Base-by-base conservation (phyloP, 768 basidiomycete genomes). In the Termitomyces sp. region DNA sequence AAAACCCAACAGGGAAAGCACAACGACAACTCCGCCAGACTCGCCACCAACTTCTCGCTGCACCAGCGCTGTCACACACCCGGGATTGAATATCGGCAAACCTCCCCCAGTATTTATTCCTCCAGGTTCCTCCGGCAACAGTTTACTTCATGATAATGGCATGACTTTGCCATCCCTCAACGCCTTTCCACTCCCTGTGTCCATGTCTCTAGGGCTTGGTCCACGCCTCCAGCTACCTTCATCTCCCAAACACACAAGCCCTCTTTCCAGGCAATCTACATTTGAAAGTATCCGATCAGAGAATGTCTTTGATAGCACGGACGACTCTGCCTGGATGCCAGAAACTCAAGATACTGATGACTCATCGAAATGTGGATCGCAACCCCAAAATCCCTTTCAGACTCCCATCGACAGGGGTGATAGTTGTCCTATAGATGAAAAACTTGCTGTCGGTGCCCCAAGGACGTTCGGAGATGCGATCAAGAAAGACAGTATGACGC, bases 361-460 rank as follows among this genome's bases (percentile, higher is more conserved):
- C 52, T 77, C 76, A 4, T 68, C 69, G 16, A 62, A 57, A 32
- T 66, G 67, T 39, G 68, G 67, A 15, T 73, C 70, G 6, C 77
- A 80, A 61, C 64, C 70, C 3, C 64, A 60, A 22, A 68, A 68
- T 46, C 66, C 65, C 2, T 64, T 55, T 15, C 61, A 63, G 54
- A 69, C 66, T 54, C 60, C 70, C 1, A 64, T 76, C 45, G 79
- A 84, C 50, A 82, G 84, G 43, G 84, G 85, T 49, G 88, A 90
- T 62, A 89, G 88, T 64, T 91, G 88, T 88, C 86, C 85, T 10
- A 69, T 88, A 25, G 82, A 87, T 38, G 86, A 86, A 59, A 86
- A 83, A 59, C 68, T 86, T 52, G 72, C 78, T 0, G 73, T 74
- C 36, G 76, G 74, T 10, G 73, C 80, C 33, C 78, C 77, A 56